Percentiles rank a stretch among this genome's conserved stretches.
These are phyloP conservation scores for Penicillium sp. DNA, from an alignment of 2,329 filamentous ascomycete species.

Conservation along the genomic window DNA sequence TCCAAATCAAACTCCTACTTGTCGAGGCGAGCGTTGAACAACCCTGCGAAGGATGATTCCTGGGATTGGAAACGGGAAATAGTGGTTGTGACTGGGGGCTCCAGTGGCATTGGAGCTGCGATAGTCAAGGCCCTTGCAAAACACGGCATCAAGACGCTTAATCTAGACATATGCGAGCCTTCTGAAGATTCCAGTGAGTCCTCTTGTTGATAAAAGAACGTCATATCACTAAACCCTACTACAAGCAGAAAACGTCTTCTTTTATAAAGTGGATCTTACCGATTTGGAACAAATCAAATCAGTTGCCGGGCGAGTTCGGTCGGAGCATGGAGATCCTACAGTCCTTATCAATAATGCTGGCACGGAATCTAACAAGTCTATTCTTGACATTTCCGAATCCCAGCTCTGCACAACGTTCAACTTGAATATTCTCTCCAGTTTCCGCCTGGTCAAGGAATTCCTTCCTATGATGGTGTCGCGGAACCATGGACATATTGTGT, in stretches of 20 bases:
- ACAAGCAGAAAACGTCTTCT: background rate
- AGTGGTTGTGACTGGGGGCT: conserved; percentile 7
- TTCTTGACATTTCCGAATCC: background rate
- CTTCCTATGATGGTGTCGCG: conserved; percentile 1
- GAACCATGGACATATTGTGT: conserved; percentile 5
- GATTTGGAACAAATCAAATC: background rate
- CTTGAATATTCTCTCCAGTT: background rate
- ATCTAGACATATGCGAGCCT: background rate
- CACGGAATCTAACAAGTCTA: conserved; percentile 1
- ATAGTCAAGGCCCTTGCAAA: background rate
- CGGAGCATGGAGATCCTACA: conserved; percentile 2
- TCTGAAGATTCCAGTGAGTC: background rate
- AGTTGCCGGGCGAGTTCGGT: background rate
- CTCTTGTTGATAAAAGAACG: background rate
- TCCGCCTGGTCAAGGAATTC: background rate
- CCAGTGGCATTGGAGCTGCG: conserved; percentile 7
- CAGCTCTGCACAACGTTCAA: background rate
- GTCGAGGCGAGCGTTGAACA: background rate
- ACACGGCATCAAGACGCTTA: background rate
- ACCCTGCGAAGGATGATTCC: background rate
- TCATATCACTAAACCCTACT: background rate
- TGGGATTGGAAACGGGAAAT: conserved; percentile 3
- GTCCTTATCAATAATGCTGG: conserved; percentile 9
- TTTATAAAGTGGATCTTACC: background rate
- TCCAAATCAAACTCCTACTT: background rate